Conservation (phyloP, 2,329 filamentous ascomycete species). For the Trichoderma harzianum region DNA sequence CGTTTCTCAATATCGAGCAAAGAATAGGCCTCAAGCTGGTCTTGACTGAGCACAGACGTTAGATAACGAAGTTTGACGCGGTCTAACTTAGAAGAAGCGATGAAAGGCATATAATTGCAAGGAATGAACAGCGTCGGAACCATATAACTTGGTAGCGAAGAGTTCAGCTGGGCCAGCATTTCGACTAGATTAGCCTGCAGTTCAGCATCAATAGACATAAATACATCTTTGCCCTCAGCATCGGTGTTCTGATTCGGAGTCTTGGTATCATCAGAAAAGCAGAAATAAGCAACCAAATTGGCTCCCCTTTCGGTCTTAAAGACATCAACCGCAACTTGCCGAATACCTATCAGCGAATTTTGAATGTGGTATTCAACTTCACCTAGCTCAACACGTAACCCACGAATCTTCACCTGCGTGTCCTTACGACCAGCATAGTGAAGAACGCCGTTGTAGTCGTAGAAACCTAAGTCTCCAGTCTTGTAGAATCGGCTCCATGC, state of each 20-base stretch:
- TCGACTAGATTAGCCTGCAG: neutral
- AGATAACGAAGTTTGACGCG: constrained; percentile 10
- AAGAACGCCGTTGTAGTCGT: constrained; percentile 38
- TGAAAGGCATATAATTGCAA: constrained; percentile 35
- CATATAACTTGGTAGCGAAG: constrained; percentile 35
- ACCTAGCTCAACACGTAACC: constrained; percentile 51
- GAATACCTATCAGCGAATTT: too few species aligned
- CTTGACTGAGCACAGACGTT: too few species aligned
- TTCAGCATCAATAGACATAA: neutral
- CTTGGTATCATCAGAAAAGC: neutral
- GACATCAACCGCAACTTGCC: constrained; percentile 16
- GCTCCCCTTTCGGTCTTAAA: neutral
- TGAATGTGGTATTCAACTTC: constrained; percentile 25
- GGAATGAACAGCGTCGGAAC: constrained; percentile 41
- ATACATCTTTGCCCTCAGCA: constrained; percentile 1
- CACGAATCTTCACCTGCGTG: constrained; percentile 57
- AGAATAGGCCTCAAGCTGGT: neutral
- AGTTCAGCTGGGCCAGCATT: neutral
- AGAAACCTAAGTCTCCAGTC: constrained; percentile 46
- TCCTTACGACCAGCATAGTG: constrained; percentile 51
- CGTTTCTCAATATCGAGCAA: neutral
- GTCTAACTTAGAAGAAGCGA: constrained; percentile 13
- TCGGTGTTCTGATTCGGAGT: too few species aligned
- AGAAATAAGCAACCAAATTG: constrained; percentile 4
- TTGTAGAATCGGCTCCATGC: constrained; percentile 34